phyloP scores from a whole-genome alignment of 176 grass and related monocot genomes.

The Phoenix roebelenii region DNA sequence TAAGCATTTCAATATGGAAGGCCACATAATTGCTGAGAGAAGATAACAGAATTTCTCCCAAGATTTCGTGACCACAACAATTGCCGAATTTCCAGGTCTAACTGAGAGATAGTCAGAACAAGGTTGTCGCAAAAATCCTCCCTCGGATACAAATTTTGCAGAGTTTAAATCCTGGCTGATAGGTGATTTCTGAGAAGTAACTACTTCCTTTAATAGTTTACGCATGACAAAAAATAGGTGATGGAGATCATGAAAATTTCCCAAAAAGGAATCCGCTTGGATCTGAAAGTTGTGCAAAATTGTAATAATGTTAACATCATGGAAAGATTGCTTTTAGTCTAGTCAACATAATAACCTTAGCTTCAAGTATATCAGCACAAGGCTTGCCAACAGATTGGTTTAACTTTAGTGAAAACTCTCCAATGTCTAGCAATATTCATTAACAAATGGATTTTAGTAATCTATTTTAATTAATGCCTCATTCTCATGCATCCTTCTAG shows the following conservation, averaged over 20 bases:
- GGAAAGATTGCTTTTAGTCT: no score
- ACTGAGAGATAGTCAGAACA: slow-evolving; percentile 22
- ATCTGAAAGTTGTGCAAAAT: slow-evolving; percentile 28
- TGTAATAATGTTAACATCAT: no score
- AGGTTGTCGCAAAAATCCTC: slow-evolving; percentile 73
- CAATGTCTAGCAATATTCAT: no score
- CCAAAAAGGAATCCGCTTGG: slow-evolving; percentile 33
- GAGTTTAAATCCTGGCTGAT: slow-evolving; percentile 19
- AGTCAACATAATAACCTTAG: no score
- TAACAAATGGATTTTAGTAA: no score
- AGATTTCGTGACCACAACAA: slow-evolving; percentile 44
- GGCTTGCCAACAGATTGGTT: no score
- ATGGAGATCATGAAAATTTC: slow-evolving; percentile 70
- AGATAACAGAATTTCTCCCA: slow-evolving; percentile 80
- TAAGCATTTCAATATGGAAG: slow-evolving; percentile 65
- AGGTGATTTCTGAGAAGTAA: slow-evolving; percentile 36
- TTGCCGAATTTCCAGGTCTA: slow-evolving; percentile 23
- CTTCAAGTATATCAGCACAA: no score
- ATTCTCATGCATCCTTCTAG: no score
- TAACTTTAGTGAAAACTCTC: no score
- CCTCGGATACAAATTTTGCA: slow-evolving; percentile 41
- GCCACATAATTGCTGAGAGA: slow-evolving; percentile 61
- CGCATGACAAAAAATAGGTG: slow-evolving; percentile 69
- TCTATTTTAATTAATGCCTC: no score
- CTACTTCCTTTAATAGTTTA: slow-evolving; percentile 81